A percentile compares a stretch with the other conserved stretches of the same genome.
phyloP scores from a whole-genome alignment of 73 alveolate species.

The Paramecium caudatum region DNA sequence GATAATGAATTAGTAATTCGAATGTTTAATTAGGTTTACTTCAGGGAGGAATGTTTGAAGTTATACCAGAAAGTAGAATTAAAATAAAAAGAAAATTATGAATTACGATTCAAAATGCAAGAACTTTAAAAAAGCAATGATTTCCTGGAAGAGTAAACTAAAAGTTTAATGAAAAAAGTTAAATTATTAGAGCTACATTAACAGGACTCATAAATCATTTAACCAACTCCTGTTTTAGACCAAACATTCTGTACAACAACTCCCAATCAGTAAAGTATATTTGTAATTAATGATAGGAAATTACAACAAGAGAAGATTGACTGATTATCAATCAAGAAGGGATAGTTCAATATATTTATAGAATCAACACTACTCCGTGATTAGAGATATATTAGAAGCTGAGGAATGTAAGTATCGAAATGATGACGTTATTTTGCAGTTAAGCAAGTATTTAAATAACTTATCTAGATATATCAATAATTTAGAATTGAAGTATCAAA shows the following conservation, averaged over 20 bases:
- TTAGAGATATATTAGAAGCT: slow-evolving; percentile 16
- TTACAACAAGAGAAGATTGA: background rate
- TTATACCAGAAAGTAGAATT: slow-evolving; percentile 49
- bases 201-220: background rate
- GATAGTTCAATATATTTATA: background rate
- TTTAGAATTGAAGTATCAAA: slow-evolving; percentile 8
- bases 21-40: background rate
- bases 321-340: background rate
- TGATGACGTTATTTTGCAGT: background rate
- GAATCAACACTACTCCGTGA: background rate
- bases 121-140: slow-evolving; percentile 1
- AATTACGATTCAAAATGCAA: background rate
- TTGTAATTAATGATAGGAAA: background rate
- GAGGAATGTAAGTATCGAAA: slow-evolving; percentile 1
- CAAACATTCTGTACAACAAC: slow-evolving; percentile 53
- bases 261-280: background rate
- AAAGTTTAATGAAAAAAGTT: slow-evolving; percentile 42
- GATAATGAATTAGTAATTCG: slow-evolving; percentile 36
- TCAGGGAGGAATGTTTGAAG: slow-evolving; percentile 57
- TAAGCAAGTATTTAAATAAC: background rate
- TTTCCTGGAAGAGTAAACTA: slow-evolving; percentile 5
- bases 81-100: slow-evolving; percentile 48
- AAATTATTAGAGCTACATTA: slow-evolving; percentile 26
- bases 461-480: slow-evolving; percentile 46
- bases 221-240: slow-evolving; percentile 5